Evolutionary conservation across 2,329 filamentous ascomycete species (phyloP).

Genomic region (Rhinocladiella similis): DNA sequence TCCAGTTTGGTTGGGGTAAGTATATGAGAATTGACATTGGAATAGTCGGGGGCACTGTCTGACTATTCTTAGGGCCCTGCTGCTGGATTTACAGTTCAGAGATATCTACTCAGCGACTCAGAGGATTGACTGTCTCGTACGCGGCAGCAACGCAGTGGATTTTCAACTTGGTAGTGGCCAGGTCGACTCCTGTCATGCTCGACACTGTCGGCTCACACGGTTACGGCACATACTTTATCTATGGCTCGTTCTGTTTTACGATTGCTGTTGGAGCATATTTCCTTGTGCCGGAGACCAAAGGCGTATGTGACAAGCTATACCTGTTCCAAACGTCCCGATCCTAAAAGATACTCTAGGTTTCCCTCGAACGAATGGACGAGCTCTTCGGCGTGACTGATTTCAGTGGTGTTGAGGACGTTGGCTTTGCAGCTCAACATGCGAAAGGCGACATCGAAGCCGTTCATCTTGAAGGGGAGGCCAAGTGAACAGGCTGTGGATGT

Average conservation of each 20-base stretch:
- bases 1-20: slow-evolving; percentile 70
- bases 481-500: neutral
- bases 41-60: neutral
- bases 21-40: slow-evolving; percentile 34
- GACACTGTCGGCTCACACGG: slow-evolving; percentile 50
- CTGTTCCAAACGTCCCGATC: neutral
- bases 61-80: neutral
- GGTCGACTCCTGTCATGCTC: slow-evolving; percentile 55
- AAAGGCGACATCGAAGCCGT: slow-evolving; percentile 18
- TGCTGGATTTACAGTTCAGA: slow-evolving; percentile 74
- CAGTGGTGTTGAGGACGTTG: slow-evolving; percentile 18
- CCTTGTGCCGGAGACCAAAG: slow-evolving; percentile 73
- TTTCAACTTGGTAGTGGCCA: slow-evolving; percentile 72
- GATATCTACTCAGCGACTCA: slow-evolving; percentile 66
- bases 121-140: slow-evolving; percentile 67
- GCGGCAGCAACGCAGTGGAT: slow-evolving; percentile 71
- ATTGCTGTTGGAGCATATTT: slow-evolving; percentile 69
- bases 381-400: slow-evolving; percentile 61
- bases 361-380: slow-evolving; percentile 66
- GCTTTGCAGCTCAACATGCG: slow-evolving; percentile 13
- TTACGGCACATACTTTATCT: slow-evolving; percentile 67
- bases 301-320: slow-evolving; percentile 37
- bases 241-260: slow-evolving; percentile 63
- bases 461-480: slow-evolving; percentile 14
- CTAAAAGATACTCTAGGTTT: slow-evolving; percentile 34